A percentile compares a stretch with the other conserved stretches of the same genome.
phyloP scores from a whole-genome alignment of 805 yeast species.

The Metschnikowia proteae region DNA sequence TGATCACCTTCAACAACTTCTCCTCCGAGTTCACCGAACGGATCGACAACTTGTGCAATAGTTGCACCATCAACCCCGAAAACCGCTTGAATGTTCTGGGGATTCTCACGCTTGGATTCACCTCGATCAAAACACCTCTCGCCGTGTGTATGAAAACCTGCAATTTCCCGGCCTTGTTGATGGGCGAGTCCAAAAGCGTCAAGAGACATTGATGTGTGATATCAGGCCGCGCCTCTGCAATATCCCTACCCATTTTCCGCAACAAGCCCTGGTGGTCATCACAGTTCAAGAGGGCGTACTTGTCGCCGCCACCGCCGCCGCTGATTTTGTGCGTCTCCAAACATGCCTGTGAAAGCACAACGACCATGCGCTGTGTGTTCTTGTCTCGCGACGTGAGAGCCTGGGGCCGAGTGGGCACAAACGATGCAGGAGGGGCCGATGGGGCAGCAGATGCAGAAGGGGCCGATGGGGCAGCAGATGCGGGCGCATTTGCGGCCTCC shows the following conservation, averaged over 20 bases:
- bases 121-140: conserved; percentile 89
- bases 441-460: background rate
- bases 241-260: conserved; percentile 94
- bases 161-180: conserved; percentile 93
- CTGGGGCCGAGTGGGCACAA: conserved; percentile 85
- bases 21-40: conserved; percentile 95
- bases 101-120: conserved; percentile 92
- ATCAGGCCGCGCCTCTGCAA: conserved; percentile 98
- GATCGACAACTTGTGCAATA: conserved; percentile 86
- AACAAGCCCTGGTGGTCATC: conserved; percentile 97
- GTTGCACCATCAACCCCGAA: conserved; percentile 96
- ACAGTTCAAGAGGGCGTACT: conserved; percentile 90
- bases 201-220: conserved; percentile 96
- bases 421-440: conserved; percentile 47
- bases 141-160: conserved; percentile 97
- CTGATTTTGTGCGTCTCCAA: conserved; percentile 90
- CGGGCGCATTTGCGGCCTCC: background rate
- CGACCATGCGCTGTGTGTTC: conserved; percentile 79
- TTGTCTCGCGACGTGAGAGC: conserved; percentile 83
- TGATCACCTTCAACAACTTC: conserved; percentile 86
- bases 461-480: conserved; percentile 4
- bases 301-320: conserved; percentile 69
- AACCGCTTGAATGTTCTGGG: conserved; percentile 98
- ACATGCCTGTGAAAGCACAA: conserved; percentile 94
- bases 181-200: conserved; percentile 93